These are phyloP conservation scores for Eragrostis tef DNA, from an alignment of 202 grass and related monocot genomes.

Conservation along the genomic window DNA sequence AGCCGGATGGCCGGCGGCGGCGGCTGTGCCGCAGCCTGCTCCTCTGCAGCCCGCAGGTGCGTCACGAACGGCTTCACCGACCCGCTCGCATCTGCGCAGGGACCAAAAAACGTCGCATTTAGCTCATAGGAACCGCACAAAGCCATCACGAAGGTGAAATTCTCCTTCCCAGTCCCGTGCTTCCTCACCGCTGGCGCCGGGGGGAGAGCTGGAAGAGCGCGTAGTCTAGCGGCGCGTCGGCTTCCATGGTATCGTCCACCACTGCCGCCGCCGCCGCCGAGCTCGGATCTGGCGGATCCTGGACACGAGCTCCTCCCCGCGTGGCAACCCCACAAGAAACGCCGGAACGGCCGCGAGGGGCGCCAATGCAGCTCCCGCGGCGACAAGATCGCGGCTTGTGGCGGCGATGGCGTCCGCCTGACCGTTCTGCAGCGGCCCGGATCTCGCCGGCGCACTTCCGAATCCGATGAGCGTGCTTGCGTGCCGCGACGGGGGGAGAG, in stretches of 20 bases:
- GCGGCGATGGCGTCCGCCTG: neutral
- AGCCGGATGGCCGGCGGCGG: slow-evolving; percentile 59
- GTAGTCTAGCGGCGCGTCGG: slow-evolving; percentile 72
- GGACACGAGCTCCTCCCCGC: slow-evolving; percentile 29
- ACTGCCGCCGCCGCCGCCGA: slow-evolving; percentile 9
- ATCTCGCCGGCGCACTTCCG: slow-evolving; percentile 49
- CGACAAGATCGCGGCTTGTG: slow-evolving; percentile 39
- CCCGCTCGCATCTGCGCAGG: slow-evolving; percentile 80
- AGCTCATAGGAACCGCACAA: slow-evolving; percentile 42
- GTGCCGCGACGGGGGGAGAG: too few relatives aligned
- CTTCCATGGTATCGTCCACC: slow-evolving; percentile 62
- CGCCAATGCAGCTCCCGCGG: slow-evolving; percentile 56
- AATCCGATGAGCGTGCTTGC: slow-evolving; percentile 47
- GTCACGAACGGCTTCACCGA: slow-evolving; percentile 86
- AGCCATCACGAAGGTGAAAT: slow-evolving; percentile 44
- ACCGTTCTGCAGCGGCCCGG: slow-evolving; percentile 26
- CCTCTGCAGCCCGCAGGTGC: slow-evolving; percentile 82
- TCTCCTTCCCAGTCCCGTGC: neutral
- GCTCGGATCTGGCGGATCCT: slow-evolving; percentile 74
- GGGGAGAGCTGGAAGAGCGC: slow-evolving; percentile 94
- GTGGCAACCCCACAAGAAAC: slow-evolving; percentile 33
- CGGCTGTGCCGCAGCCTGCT: slow-evolving; percentile 62
- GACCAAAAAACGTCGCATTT: slow-evolving; percentile 30
- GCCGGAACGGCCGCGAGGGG: slow-evolving; percentile 30
- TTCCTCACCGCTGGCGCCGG: slow-evolving; percentile 73